Evolutionary conservation across 1,139 yeast species (phyloP).

Genomic region (Taphrina communis): DNA sequence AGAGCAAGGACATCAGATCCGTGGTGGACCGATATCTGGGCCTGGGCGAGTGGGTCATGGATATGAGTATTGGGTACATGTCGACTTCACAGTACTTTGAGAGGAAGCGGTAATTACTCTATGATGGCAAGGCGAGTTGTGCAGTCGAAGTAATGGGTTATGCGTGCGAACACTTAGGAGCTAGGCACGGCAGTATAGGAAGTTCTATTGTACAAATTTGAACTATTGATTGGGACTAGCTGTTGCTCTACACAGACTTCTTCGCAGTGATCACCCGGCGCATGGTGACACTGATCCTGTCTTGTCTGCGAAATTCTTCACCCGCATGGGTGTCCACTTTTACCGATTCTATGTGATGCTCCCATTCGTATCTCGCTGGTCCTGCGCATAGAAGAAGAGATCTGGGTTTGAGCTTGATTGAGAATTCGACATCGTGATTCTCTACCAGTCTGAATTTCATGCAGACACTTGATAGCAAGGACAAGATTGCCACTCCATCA

Average conservation of each 20-base stretch:
- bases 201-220: too few relatives aligned
- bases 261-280: constrained; percentile 10
- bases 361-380: constrained; percentile 34
- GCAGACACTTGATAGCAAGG: constrained; percentile 25
- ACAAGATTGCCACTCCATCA: constrained; percentile 40
- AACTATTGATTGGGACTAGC: too few relatives aligned
- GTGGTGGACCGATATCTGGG: constrained; percentile 73
- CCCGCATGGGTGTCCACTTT: constrained; percentile 23
- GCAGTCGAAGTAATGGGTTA: too few relatives aligned
- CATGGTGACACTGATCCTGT: constrained; percentile 38
- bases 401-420: constrained; percentile 15
- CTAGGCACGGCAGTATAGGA: too few relatives aligned
- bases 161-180: too few relatives aligned
- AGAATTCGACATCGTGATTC: background rate
- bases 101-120: constrained; percentile 55
- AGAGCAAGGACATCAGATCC: constrained; percentile 60
- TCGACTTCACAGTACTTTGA: constrained; percentile 76
- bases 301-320: background rate
- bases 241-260: too few relatives aligned
- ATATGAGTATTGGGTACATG: constrained; percentile 72
- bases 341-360: constrained; percentile 32
- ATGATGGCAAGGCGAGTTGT: background rate
- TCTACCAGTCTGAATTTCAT: constrained; percentile 22
- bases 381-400: constrained; percentile 26
- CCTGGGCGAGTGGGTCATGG: constrained; percentile 84